Evolutionary conservation across 306 rosid species (phyloP).

Genomic region (Gastrolobium bilobum): DNA sequence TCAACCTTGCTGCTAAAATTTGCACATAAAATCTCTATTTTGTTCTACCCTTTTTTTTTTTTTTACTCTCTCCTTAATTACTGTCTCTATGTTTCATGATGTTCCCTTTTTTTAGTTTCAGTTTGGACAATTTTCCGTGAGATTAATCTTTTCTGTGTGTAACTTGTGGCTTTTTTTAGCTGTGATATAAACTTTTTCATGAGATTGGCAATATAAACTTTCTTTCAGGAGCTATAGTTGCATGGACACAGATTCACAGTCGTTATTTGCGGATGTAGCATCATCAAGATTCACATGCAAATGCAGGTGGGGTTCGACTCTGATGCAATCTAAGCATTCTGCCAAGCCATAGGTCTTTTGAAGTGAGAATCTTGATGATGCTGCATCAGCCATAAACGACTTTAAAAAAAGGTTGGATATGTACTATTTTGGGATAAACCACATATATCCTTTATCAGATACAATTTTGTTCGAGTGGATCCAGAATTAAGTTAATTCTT

Average conservation of each 20-base stretch:
- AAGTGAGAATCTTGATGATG: constrained; percentile 99
- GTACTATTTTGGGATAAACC: constrained; percentile 3
- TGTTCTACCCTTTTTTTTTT: background rate
- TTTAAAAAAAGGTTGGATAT: constrained; percentile 46
- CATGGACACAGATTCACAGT: constrained; percentile 65
- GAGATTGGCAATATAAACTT: constrained; percentile 26
- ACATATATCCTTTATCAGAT: too few species aligned
- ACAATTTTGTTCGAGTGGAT: too few species aligned
- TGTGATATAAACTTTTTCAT: background rate
- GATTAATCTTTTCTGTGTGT: constrained; percentile 27
- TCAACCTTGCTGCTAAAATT: constrained; percentile 29
- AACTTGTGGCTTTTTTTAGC: background rate
- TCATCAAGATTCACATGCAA: constrained; percentile 98
- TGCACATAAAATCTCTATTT: constrained; percentile 12
- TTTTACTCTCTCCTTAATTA: background rate
- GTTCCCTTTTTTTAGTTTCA: constrained; percentile 21
- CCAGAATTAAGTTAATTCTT: too few species aligned
- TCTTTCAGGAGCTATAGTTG: constrained; percentile 41
- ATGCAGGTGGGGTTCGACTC: constrained; percentile 45
- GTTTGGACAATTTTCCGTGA: constrained; percentile 8
- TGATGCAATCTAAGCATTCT: constrained; percentile 30
- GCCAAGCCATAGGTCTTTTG: constrained; percentile 48
- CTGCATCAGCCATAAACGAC: constrained; percentile 95
- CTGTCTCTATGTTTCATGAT: constrained; percentile 7
- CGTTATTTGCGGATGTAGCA: constrained; percentile 93